Conservation (phyloP, 2,329 filamentous ascomycete genomes). For the Alternaria arbusti region DNA sequence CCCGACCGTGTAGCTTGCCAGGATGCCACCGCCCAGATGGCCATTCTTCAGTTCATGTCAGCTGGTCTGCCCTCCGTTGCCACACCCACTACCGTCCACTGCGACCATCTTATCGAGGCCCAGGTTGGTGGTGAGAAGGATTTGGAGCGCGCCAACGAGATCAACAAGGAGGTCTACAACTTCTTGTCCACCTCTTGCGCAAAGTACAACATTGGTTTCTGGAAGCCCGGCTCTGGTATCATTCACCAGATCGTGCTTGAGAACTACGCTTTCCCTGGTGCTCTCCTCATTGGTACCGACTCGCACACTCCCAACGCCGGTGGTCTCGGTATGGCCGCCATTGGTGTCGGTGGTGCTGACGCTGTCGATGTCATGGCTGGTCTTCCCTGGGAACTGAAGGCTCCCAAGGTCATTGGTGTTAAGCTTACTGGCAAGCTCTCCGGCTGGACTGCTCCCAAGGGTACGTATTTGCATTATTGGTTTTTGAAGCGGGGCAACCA, state of each 20-base stretch:
- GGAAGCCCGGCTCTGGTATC: conserved; percentile 97
- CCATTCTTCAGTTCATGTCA: conserved; percentile 99
- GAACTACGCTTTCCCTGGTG: conserved; percentile 99
- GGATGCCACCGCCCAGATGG: conserved; percentile 99
- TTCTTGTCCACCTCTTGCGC: conserved; percentile 92
- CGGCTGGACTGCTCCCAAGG: conserved; percentile 94
- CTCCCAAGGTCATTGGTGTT: conserved; percentile 95
- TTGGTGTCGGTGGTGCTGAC: conserved; percentile 97
- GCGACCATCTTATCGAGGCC: conserved; percentile 98
- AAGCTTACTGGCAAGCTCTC: conserved; percentile 87
- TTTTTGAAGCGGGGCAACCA: conserved; percentile 7
- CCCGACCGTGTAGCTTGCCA: conserved; percentile 98
- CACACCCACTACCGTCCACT: conserved; percentile 95
- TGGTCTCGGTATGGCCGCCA: conserved; percentile 92
- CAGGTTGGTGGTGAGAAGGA: conserved; percentile 93
- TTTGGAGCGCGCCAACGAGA: conserved; percentile 84
- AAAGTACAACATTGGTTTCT: conserved; percentile 99
- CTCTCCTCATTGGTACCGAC: conserved; percentile 95
- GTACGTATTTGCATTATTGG: conserved; percentile 56
- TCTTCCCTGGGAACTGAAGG: conserved; percentile 97
- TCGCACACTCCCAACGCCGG: conserved; percentile 97
- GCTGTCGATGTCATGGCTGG: conserved; percentile 98
- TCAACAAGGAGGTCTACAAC: conserved; percentile 99
- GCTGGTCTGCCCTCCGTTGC: conserved; percentile 95
- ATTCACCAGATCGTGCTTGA: conserved; percentile 99